A percentile compares a stretch with the other conserved stretches of the same genome.
Evolutionary conservation across 371 early-diverging fungal species (phyloP).

Genomic region (Nosema granulosis): DNA sequence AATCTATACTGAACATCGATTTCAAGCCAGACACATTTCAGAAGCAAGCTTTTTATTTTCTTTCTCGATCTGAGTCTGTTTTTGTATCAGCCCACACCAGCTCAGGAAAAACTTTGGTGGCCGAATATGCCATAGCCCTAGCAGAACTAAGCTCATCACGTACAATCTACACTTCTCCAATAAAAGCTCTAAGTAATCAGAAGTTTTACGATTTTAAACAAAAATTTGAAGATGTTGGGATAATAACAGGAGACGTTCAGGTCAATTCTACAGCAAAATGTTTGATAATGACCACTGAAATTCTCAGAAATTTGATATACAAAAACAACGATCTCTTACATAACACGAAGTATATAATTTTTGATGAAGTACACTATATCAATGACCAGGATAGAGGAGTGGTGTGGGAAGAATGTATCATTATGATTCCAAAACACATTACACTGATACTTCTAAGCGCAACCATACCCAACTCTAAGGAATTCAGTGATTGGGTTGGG

Average conservation of each 20-base stretch:
- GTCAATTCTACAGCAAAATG: constrained; percentile 87
- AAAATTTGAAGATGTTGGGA: constrained; percentile 82
- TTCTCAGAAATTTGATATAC: constrained; percentile 92
- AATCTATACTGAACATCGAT: constrained; percentile 45
- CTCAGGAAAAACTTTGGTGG: constrained; percentile 97
- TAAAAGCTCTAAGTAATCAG: constrained; percentile 96
- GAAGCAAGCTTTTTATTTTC: constrained; percentile 87
- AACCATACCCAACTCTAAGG: constrained; percentile 93
- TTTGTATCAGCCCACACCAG: constrained; percentile 99
- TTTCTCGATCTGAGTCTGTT: constrained; percentile 84
- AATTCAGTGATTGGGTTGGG: constrained; percentile 98
- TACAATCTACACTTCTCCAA: constrained; percentile 96
- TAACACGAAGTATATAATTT: constrained; percentile 95
- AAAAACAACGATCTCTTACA: constrained; percentile 87
- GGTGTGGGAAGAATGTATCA: constrained; percentile 99
- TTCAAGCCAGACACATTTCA: constrained; percentile 97
- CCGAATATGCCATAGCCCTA: constrained; percentile 91
- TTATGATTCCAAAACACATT: constrained; percentile 75
- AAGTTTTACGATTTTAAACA: constrained; percentile 89
- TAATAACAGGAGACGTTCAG: constrained; percentile 96
- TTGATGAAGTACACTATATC: constrained; percentile 98
- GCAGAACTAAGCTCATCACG: constrained; percentile 68
- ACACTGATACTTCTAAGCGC: constrained; percentile 85
- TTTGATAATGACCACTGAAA: constrained; percentile 97
- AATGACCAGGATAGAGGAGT: constrained; percentile 93